Evolutionary conservation across 2,329 filamentous ascomycete species (phyloP).

Genomic region (Pezicula radicicola): DNA sequence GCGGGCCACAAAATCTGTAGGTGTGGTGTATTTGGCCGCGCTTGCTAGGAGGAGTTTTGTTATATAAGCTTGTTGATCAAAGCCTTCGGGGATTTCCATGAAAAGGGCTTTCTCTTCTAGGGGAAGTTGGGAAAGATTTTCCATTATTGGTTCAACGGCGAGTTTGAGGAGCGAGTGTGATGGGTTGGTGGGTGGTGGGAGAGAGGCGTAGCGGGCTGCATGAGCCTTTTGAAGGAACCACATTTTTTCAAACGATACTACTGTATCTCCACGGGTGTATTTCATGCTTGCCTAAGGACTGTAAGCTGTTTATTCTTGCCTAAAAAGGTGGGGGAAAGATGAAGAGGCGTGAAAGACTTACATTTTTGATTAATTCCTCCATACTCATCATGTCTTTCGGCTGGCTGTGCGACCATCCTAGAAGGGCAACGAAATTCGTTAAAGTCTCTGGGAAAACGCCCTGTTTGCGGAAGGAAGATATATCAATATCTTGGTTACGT

Average conservation of each 20-base stretch:
- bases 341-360: conserved; percentile 33
- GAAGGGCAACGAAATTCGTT: conserved; percentile 79
- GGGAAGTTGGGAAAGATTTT: conserved; percentile 16
- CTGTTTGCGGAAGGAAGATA: conserved; percentile 50
- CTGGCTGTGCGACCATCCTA: conserved; percentile 75
- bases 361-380: conserved; percentile 65
- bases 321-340: neutral
- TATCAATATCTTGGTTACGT: conserved; percentile 65
- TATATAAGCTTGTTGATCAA: conserved; percentile 42
- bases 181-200: conserved; percentile 9
- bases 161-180: conserved; percentile 21
- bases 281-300: conserved; percentile 68
- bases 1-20: conserved; percentile 50
- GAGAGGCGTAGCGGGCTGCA: conserved; percentile 22
- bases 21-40: conserved; percentile 53
- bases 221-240: conserved; percentile 75
- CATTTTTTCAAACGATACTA: conserved; percentile 77
- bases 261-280: conserved; percentile 88
- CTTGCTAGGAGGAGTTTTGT: conserved; percentile 48
- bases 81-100: conserved; percentile 23
- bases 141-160: conserved; percentile 23
- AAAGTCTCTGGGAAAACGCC: conserved; percentile 62
- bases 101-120: conserved; percentile 21
- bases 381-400: conserved; percentile 71
- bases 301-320: neutral